phyloP scores from a whole-genome alignment of 148 eudicot species.

The Arctostaphylos glauca region DNA sequence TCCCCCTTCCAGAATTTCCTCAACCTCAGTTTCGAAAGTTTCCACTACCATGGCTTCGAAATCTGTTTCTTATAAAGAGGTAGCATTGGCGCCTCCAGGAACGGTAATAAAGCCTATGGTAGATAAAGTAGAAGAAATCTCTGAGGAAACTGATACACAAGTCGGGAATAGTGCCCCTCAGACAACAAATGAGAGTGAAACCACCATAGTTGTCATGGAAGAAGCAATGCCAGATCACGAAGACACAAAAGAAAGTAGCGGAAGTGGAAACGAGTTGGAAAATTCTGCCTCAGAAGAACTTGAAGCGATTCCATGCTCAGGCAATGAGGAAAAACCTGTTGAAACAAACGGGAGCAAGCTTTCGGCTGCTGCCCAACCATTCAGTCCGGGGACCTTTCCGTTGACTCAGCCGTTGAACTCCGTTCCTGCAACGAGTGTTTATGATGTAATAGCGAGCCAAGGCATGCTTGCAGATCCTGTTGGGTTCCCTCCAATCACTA shows the following conservation, averaged over 20 bases:
- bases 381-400: constrained; percentile 50
- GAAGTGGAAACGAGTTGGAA: constrained; percentile 31
- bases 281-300: constrained; percentile 28
- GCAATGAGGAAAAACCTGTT: constrained; percentile 47
- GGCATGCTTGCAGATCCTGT: constrained; percentile 64
- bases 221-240: constrained; percentile 30
- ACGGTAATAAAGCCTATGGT: constrained; percentile 70
- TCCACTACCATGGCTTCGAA: constrained; percentile 59
- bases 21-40: constrained; percentile 29
- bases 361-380: constrained; percentile 88
- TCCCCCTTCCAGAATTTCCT: constrained; percentile 23
- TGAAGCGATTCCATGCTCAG: constrained; percentile 30
- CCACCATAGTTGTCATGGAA: constrained; percentile 24
- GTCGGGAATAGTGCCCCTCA: constrained; percentile 24
- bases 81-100: constrained; percentile 93
- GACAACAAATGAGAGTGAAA: constrained; percentile 37
- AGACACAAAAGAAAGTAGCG: constrained; percentile 33
- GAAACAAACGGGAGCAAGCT: constrained; percentile 84
- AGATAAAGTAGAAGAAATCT: constrained; percentile 51
- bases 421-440: constrained; percentile 36
- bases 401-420: constrained; percentile 39
- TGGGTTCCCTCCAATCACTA: constrained; percentile 81
- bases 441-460: constrained; percentile 70
- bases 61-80: constrained; percentile 93
- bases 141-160: constrained; percentile 34